Evolutionary conservation across 2,329 filamentous ascomycete species (phyloP).

Genomic region (Fonsecaea pedrosoi): DNA sequence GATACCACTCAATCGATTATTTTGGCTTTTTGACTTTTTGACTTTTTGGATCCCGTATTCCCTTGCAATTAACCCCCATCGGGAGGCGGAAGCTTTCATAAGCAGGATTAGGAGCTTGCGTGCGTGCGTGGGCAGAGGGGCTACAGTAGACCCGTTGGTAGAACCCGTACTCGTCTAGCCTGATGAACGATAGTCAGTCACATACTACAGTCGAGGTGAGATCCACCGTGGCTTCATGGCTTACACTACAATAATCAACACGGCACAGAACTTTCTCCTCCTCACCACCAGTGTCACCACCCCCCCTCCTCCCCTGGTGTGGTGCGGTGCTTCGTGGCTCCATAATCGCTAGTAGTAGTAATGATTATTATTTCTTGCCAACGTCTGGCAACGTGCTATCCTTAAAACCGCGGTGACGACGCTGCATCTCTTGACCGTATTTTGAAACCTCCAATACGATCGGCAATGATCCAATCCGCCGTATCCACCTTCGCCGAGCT

Average conservation of each 20-base stretch:
- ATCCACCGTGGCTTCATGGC: slow-evolving; percentile 9
- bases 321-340: too few species aligned
- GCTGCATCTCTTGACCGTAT: slow-evolving; percentile 19
- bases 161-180: slow-evolving; percentile 1
- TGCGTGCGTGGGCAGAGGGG: too few species aligned
- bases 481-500: background rate
- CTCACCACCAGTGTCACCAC: too few species aligned
- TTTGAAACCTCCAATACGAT: background rate
- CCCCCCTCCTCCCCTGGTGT: too few species aligned
- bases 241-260: background rate
- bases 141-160: slow-evolving; percentile 1
- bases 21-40: background rate
- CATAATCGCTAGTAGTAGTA: too few species aligned
- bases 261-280: slow-evolving; percentile 16
- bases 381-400: too few species aligned
- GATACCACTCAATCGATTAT: too few species aligned
- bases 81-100: slow-evolving; percentile 31
- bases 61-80: background rate
- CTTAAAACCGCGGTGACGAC: background rate
- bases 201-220: background rate
- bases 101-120: slow-evolving; percentile 12
- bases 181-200: background rate
- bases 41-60: background rate
- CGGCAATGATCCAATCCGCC: slow-evolving; percentile 3
- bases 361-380: too few species aligned